Percentiles rank a stretch among this genome's conserved stretches.
phyloP scores from a whole-genome alignment of 2,329 filamentous ascomycete genomes.

The Trichoderma polysporum region DNA sequence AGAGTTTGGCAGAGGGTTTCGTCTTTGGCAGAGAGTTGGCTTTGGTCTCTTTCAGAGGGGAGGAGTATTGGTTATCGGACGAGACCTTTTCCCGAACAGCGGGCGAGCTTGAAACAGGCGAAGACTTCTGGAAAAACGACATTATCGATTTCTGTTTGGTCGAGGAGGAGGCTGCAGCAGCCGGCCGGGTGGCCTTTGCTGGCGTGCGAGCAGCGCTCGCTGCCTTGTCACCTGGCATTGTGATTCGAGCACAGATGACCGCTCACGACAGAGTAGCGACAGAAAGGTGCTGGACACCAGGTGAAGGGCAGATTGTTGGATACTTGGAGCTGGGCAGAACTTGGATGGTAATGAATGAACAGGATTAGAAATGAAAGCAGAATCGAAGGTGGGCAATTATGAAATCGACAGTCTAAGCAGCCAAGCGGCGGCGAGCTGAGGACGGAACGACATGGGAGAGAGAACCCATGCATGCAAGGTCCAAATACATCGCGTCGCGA shows the following conservation, averaged over 20 bases:
- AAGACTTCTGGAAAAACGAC: conserved; percentile 47
- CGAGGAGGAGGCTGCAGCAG: conserved; percentile 33
- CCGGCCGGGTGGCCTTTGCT: conserved; percentile 33
- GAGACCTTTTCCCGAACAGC: conserved; percentile 36
- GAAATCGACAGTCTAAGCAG: background rate
- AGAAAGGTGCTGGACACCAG: background rate
- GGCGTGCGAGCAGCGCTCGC: conserved; percentile 35
- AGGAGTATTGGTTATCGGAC: conserved; percentile 33
- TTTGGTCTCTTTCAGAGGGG: conserved; percentile 43
- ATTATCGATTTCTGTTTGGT: conserved; percentile 45
- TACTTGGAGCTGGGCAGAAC: background rate
- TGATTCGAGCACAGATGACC: conserved; percentile 16
- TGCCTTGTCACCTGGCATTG: conserved; percentile 33
- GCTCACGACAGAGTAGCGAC: background rate
- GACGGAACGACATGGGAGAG: conserved; percentile 4
- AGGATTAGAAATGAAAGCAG: background rate
- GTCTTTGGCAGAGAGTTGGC: conserved; percentile 45
- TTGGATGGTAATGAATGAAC: background rate
- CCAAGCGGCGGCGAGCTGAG: conserved; percentile 11
- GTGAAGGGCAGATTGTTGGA: background rate
- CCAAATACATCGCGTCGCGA: conserved; percentile 22
- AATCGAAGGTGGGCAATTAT: background rate
- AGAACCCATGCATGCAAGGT: conserved; percentile 4
- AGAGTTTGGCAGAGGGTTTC: conserved; percentile 42
- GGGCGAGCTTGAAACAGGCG: conserved; percentile 36